These are phyloP conservation scores for Ascosphaera apis DNA, from an alignment of 2,329 filamentous ascomycete species.

Conservation along the genomic window DNA sequence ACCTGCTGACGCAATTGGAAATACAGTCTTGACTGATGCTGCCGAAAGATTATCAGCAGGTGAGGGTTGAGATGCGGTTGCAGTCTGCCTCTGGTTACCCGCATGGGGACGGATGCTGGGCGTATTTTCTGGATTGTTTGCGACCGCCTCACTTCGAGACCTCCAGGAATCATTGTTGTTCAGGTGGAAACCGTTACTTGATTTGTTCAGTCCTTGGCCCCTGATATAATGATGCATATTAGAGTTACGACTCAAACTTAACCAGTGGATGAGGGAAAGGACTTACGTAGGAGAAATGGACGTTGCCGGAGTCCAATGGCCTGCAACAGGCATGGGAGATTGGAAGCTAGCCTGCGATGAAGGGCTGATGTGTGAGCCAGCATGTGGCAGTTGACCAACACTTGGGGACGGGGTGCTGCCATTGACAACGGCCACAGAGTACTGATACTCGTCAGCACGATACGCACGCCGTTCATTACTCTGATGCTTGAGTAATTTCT, in stretches of 20 bases:
- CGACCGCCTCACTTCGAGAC: no score
- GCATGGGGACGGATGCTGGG: neutral
- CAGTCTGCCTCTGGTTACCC: neutral
- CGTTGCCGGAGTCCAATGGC: conserved; percentile 24
- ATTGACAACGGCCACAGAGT: conserved; percentile 24
- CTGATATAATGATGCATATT: neutral
- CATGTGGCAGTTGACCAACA: conserved; percentile 18
- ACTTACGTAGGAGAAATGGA: conserved; percentile 26
- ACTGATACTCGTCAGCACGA: conserved; percentile 83
- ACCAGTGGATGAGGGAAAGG: conserved; percentile 3
- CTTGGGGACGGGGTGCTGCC: conserved; percentile 22
- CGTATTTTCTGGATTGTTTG: neutral
- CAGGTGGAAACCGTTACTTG: no score
- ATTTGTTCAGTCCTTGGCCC: no score
- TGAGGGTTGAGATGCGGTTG: conserved; percentile 7
- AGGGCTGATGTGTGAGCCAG: conserved; percentile 18
- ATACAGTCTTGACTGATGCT: conserved; percentile 15
- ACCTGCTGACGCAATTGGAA: conserved; percentile 11
- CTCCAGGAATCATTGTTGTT: no score
- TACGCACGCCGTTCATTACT: conserved; percentile 90
- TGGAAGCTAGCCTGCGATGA: conserved; percentile 20
- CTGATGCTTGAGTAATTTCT: conserved; percentile 91
- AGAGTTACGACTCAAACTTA: conserved; percentile 1
- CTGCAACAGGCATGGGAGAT: conserved; percentile 19
- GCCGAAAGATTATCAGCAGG: conserved; percentile 13